phyloP scores from a whole-genome alignment of 1,284 basidiomycete genomes.

The Leucoagaricus sp. region DNA sequence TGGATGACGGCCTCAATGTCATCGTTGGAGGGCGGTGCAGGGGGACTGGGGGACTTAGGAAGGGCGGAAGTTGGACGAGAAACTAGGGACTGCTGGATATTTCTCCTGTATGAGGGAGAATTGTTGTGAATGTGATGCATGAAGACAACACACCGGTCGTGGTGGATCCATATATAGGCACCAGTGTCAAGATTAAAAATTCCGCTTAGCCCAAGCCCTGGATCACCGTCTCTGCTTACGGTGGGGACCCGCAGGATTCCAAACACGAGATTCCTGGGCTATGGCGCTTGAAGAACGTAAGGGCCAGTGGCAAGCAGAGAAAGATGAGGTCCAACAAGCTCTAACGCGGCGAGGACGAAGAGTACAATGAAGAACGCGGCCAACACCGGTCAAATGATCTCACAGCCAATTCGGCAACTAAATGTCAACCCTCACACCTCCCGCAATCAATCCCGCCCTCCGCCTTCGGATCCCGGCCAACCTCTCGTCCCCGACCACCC shows the following conservation, averaged over 20 bases:
- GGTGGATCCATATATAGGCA: constrained; percentile 27
- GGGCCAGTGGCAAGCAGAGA: not conserved
- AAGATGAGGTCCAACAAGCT: not conserved
- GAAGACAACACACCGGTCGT: constrained; percentile 23
- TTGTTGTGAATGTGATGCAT: constrained; percentile 21
- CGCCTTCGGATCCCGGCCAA: not conserved
- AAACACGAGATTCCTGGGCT: not conserved
- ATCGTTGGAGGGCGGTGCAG: constrained; percentile 57
- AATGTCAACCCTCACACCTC: not conserved
- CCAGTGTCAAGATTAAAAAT: constrained; percentile 16
- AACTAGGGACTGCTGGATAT: constrained; percentile 8
- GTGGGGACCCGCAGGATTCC: not conserved
- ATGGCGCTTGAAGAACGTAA: not conserved
- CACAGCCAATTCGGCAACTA: constrained; percentile 6
- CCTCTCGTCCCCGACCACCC: not conserved
- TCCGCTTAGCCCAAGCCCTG: constrained; percentile 16
- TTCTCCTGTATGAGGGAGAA: constrained; percentile 14
- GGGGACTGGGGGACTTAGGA: constrained; percentile 23
- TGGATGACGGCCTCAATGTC: constrained; percentile 83
- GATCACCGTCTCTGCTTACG: not conserved
- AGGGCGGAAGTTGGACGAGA: constrained; percentile 17
- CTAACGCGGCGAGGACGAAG: not conserved
- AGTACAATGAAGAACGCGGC: constrained; percentile 5
- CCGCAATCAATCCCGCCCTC: not conserved
- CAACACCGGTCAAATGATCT: constrained; percentile 12